Conservation (phyloP, 371 early-diverging fungal genomes). For the Circinella minor region DNA sequence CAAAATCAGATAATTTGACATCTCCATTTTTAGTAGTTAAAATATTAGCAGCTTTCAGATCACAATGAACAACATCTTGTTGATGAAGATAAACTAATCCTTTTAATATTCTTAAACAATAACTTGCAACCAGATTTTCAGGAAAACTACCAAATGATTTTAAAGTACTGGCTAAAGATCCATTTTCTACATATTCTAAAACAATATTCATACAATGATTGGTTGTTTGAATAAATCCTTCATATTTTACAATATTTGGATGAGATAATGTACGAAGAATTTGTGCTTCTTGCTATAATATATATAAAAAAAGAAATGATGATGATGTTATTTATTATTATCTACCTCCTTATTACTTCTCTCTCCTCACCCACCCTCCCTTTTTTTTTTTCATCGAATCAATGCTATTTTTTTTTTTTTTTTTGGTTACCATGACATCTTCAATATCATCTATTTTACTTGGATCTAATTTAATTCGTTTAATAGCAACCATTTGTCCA, state of each 20-base stretch:
- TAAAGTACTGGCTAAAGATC: slow-evolving; percentile 83
- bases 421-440: slow-evolving; percentile 33
- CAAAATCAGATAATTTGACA: slow-evolving; percentile 94
- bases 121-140: slow-evolving; percentile 85
- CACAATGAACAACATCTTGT: slow-evolving; percentile 88
- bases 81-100: slow-evolving; percentile 91
- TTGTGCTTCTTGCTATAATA: slow-evolving; percentile 69
- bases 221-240: slow-evolving; percentile 75
- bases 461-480: slow-evolving; percentile 72
- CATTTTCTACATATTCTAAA: slow-evolving; percentile 93
- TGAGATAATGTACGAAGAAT: slow-evolving; percentile 72
- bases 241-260: slow-evolving; percentile 86
- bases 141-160: slow-evolving; percentile 90
- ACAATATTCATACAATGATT: slow-evolving; percentile 74
- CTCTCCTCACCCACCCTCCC: no score
- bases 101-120: slow-evolving; percentile 84
- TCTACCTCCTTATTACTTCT: neutral
- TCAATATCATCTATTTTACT: slow-evolving; percentile 54
- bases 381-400: neutral
- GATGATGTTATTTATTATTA: no score
- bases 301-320: no score
- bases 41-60: slow-evolving; percentile 95
- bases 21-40: slow-evolving; percentile 88
- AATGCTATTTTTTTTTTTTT: neutral
- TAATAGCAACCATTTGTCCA: slow-evolving; percentile 87